A percentile compares a stretch with the other conserved stretches of the same genome.
Evolutionary conservation across 345 rosid genomes (phyloP).

Genomic region (Erysimum cheiranthoides): DNA sequence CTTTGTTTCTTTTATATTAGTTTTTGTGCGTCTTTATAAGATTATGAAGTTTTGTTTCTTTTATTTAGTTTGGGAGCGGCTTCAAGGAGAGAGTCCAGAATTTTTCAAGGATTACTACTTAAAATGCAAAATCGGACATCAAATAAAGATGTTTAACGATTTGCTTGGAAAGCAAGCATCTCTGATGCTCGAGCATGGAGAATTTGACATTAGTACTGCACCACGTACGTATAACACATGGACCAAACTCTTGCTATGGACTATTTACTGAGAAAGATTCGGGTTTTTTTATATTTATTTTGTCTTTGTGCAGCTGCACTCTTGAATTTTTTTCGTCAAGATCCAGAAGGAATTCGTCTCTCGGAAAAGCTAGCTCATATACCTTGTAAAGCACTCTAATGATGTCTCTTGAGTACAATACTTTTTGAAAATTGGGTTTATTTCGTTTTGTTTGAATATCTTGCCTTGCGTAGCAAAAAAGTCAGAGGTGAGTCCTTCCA

Average conservation of each 20-base stretch:
- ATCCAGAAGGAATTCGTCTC: background rate
- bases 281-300: background rate
- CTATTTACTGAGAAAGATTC: background rate
- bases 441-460: background rate
- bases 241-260: background rate
- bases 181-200: background rate
- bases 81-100: conserved; percentile 1
- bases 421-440: background rate
- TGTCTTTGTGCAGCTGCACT: conserved; percentile 8
- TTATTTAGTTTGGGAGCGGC: conserved; percentile 37
- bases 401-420: background rate
- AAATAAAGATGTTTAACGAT: background rate
- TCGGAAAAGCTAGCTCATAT: background rate
- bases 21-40: background rate
- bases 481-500: background rate
- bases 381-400: conserved; percentile 1
- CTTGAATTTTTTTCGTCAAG: background rate
- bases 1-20: background rate
- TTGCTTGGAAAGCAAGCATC: background rate
- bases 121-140: background rate
- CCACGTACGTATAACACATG: conserved; percentile 23
- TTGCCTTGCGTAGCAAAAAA: conserved; percentile 3
- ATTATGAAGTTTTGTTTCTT: background rate
- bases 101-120: conserved; percentile 2
- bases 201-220: background rate